Evolutionary conservation across 2,329 filamentous ascomycete species (phyloP), one percentile per base, ranked within the genome.

Genomic region (Hymenotorrendiella dingleyae): DNA sequence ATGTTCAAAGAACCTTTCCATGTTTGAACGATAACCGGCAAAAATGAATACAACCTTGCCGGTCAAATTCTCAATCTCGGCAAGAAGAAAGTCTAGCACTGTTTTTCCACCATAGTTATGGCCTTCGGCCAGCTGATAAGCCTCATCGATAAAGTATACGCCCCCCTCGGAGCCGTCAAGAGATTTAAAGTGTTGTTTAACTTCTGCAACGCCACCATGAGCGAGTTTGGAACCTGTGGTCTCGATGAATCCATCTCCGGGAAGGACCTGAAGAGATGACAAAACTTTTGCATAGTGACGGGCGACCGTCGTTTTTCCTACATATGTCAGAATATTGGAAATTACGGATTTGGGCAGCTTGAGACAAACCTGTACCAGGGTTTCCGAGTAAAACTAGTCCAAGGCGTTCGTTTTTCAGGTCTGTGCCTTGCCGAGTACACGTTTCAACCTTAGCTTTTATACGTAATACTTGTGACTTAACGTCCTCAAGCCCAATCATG

Each of bases 91-190:
- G 48, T 91, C 84, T 0, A 91, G 65, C 0, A 88, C 82, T 0
- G 73, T 71, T 0, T 63, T 67, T 0, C 84, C 84, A 0, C 74
- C 75, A 2, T 58, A 54, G 17, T 65, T 82, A 42, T 76, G 74
- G 0, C 73, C 73, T 1, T 75, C 76, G 0, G 77, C 71, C 0
- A 91, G 67, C 49, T 90, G 84, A 54, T 91, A 89, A 0, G 85
- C 84, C 59, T 91, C 85, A 46, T 91, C 86, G 17, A 91, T 82
- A 55, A 91, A 90, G 1, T 87, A 55, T 0, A 80, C 80, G 0
- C 86, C 86, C 0, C 84, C 85, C 76, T 66, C 7, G 75, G 0
- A 80, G 78, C 78, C 67, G 4, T 78, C 59, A 0, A 90, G 68
- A 0, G 67, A 52, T 2, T 82, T 68, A 5, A 86, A 63, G 0